Percentiles rank a stretch among this genome's conserved stretches.
These are phyloP conservation scores for Atkinsonella hypoxylon DNA, from an alignment of 2,329 filamentous ascomycete genomes.

Conservation along the genomic window DNA sequence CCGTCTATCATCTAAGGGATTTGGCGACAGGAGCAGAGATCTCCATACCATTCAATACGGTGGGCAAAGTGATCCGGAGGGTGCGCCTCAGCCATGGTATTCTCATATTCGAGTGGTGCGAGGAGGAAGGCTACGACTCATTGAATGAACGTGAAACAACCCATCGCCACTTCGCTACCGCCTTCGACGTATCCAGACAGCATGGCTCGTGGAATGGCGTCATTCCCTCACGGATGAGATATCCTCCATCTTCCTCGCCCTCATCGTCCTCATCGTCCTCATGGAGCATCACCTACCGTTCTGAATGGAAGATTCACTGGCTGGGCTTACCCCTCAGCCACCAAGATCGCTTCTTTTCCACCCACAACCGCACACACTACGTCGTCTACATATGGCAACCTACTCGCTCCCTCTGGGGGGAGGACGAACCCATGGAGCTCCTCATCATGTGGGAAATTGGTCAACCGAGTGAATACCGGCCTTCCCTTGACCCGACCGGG, in stretches of 20 bases:
- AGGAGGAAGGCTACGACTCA: constrained; percentile 34
- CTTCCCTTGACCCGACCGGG: constrained; percentile 36
- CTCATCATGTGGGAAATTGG: constrained; percentile 50
- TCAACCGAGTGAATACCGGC: constrained; percentile 32
- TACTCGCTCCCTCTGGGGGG: constrained; percentile 40
- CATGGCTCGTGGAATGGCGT: background rate
- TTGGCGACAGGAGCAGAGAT: constrained; percentile 30
- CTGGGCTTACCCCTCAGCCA: constrained; percentile 41
- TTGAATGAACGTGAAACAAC: constrained; percentile 38
- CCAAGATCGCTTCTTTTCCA: constrained; percentile 50
- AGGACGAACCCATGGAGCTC: constrained; percentile 45
- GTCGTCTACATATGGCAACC: constrained; percentile 51
- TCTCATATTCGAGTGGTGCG: constrained; percentile 55
- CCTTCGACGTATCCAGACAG: constrained; percentile 33
- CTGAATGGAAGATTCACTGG: constrained; percentile 49
- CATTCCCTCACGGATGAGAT: background rate
- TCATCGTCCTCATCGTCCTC: background rate
- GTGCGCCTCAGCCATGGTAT: constrained; percentile 39
- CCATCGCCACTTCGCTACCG: constrained; percentile 47
- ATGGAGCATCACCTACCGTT: constrained; percentile 32
- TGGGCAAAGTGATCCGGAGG: constrained; percentile 38
- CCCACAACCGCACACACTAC: constrained; percentile 48
- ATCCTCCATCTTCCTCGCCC: background rate
- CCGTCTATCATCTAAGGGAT: constrained; percentile 35
- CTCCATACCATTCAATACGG: constrained; percentile 37